Conservation (phyloP, 257 asterid species). For the Buddleja alternifolia region DNA sequence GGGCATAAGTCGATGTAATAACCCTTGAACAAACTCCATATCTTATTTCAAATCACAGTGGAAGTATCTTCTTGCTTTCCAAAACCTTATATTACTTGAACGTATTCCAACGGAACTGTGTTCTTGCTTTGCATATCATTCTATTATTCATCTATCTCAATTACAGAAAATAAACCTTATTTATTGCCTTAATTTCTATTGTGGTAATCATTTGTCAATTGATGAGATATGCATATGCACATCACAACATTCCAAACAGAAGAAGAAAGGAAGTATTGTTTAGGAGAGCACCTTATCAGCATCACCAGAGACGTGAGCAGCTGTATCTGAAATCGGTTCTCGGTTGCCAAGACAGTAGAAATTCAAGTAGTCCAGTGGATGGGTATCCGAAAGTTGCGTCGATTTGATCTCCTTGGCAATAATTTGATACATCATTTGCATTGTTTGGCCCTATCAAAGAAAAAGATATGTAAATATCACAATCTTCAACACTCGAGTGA, state of each 20-base stretch:
- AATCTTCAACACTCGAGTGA: constrained; percentile 4
- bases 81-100: no score
- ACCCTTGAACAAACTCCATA: no score
- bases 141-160: background rate
- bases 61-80: constrained; percentile 4
- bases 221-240: background rate
- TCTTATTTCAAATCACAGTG: background rate
- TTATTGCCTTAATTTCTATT: no score
- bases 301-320: constrained; percentile 45
- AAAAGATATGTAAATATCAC: constrained; percentile 19
- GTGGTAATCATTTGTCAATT: constrained; percentile 1
- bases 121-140: constrained; percentile 11
- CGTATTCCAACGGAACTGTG: no score
- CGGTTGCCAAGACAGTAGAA: constrained; percentile 93
- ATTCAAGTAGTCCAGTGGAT: constrained; percentile 81
- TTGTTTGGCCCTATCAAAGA: constrained; percentile 69
- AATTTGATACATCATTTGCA: constrained; percentile 77
- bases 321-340: constrained; percentile 49
- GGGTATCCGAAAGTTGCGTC: constrained; percentile 54
- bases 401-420: constrained; percentile 75
- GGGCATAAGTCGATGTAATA: no score
- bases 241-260: constrained; percentile 18
- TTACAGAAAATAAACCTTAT: constrained; percentile 11
- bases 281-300: constrained; percentile 61
- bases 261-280: constrained; percentile 12